Base-by-base conservation (phyloP, 345 rosid species). In the Pistacia atlantica region DNA sequence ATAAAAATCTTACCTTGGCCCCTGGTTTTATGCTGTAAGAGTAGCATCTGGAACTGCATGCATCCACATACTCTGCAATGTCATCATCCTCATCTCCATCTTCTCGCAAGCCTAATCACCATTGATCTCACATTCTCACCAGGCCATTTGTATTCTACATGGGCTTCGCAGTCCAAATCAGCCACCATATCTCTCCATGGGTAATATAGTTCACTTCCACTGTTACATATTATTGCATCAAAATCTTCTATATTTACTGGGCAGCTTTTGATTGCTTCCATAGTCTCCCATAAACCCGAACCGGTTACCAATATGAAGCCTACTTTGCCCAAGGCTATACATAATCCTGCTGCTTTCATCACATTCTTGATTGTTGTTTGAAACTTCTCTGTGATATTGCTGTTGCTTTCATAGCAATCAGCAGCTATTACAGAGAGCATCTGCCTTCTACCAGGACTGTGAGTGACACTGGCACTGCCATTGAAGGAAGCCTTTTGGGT, bases 141-240 rank as follows among this genome's bases (percentile, higher is more conserved):
- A 10, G 97, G 95, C 97, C 97, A 95, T 85, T 93, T 90, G 86
- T 95, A 89, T 73, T 84, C 92, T 55, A 93, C 80, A 78, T 90
- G 97, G 70, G 88, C 90, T 73, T 87, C 94, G 33, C 91, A 93
- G 71, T 91, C 94, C 70, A 67, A 71, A 84, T 91, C 97, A 69
- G 87, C 90, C 62, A 69, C 88, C 90, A 90, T 83, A 49, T 93
- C 95, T 78, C 75, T 88, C 95, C 97, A 90, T 61, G 98, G 97
- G 75, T 87, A 89, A 75, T 86, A 90, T 84, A 93, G 73, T 76
- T 86, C 90, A 77, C 97, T 84, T 78, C 98, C 98, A 75, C 95
- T 93, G 76, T 88, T 95, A 77, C 97, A 95, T 80, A 89, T 83
- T 20, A 93, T 68, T 51, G 97, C 98, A 74, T 95, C 97, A 71